Evolutionary conservation across 177 flowering plant genomes (phyloP), one percentile per base, ranked within the genome.

Genomic region (Tripterygium wilfordii): DNA sequence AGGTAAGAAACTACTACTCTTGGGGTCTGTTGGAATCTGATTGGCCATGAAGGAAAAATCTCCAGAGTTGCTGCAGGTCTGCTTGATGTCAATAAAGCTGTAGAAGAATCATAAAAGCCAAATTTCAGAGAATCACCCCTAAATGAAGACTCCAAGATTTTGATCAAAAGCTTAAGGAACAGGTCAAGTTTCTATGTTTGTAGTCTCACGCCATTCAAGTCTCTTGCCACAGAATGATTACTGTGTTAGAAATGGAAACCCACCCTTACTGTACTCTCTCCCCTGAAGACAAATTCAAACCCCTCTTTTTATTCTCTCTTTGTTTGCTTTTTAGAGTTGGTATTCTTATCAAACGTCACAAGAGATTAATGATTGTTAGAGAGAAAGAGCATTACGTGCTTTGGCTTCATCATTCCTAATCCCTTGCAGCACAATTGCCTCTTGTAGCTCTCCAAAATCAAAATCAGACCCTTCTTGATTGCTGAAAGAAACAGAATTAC

Each of bases 1-100:
- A 36, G 32, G 14, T 6, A 30, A 28, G 52, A 42, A 64, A 42
- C 30, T 51, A 58, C 41, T 77, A 84, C 87, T 70, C 77, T 64
- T 27, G 65, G 72, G 48, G 82, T 75, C 33, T 74, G 78, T 22
- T 78, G 88, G 59, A 67, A 73, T 68, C 85, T 86, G 54, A 81
- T 78, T 72, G 97, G 95, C 95, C 89, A 86, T 39, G 95, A 75
- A 67, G 95, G 97, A 72, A 89, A 86, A 84, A 89, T 89, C 38
- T 86, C 90, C 81, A 89, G 83, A 54, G 97, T 89, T 39, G 97
- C 84, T 51, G 97, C 86, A 63, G 87, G 80, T 53, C 75, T 77
- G 53, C 58, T 68, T 67, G 74, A 48, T 61, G 82, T 60, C 36
- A 64, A 78, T 61, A 86, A 82, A 70, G 79, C 97, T 86, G 92